Evolutionary conservation across 2,329 filamentous ascomycete species (phyloP).

Genomic region (Trichophyton rubrum): DNA sequence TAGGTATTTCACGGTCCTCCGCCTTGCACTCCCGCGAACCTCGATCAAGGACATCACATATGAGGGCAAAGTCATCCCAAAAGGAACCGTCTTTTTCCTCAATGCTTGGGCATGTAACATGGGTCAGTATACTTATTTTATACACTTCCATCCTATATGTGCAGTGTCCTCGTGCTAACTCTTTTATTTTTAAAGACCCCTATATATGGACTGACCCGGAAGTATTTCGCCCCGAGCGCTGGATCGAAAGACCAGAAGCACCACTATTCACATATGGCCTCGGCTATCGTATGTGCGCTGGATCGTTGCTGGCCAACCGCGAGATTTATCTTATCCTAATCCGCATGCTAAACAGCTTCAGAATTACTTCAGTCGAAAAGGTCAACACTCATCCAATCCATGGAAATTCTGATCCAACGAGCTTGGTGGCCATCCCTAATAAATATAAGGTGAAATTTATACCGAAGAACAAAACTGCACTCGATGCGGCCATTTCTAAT

Average conservation of each 20-base stretch:
- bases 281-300: conserved; percentile 57
- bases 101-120: conserved; percentile 60
- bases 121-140: conserved; percentile 33
- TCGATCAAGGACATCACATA: conserved; percentile 50
- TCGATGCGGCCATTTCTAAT: conserved; percentile 32
- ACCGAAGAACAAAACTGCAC: conserved; percentile 38
- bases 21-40: conserved; percentile 49
- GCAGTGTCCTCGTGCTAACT: neutral
- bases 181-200: conserved; percentile 29
- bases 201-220: conserved; percentile 48
- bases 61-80: conserved; percentile 46
- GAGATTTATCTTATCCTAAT: conserved; percentile 54
- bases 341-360: conserved; percentile 49
- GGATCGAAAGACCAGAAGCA: conserved; percentile 51
- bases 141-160: neutral
- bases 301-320: conserved; percentile 49
- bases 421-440: conserved; percentile 48
- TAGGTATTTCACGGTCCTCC: conserved; percentile 50
- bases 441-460: conserved; percentile 48
- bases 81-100: conserved; percentile 51
- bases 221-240: conserved; percentile 49
- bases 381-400: conserved; percentile 48
- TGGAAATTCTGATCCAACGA: conserved; percentile 50
- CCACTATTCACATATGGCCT: conserved; percentile 54
- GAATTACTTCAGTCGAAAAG: conserved; percentile 42